Percentiles rank a stretch among this genome's conserved stretches.
These are phyloP conservation scores for Sclerotiophoma versabilis DNA, from an alignment of 2,329 filamentous ascomycete species.

Conservation along the genomic window DNA sequence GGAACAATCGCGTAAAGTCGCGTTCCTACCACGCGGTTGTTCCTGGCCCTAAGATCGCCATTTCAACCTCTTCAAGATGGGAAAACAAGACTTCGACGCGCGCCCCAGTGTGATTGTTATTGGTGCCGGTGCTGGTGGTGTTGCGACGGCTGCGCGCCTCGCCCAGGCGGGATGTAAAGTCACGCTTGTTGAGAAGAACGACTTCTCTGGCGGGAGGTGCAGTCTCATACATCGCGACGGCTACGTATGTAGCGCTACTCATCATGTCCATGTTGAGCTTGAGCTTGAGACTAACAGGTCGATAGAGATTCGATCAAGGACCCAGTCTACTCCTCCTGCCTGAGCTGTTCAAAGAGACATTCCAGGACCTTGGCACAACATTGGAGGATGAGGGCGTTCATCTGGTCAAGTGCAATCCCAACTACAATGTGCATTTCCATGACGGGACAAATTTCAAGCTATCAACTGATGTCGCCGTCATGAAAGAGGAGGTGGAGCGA, in stretches of 20 bases:
- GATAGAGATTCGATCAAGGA: slow-evolving; percentile 74
- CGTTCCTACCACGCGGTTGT: slow-evolving; percentile 11
- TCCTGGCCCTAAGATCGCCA: slow-evolving; percentile 13
- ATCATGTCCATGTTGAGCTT: not conserved
- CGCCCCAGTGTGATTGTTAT: slow-evolving; percentile 40
- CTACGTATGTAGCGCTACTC: slow-evolving; percentile 59
- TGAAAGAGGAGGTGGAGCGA: slow-evolving; percentile 76
- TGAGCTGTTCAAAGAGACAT: slow-evolving; percentile 72
- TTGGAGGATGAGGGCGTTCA: slow-evolving; percentile 71
- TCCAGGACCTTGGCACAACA: slow-evolving; percentile 71
- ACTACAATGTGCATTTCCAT: slow-evolving; percentile 77
- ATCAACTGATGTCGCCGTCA: slow-evolving; percentile 71
- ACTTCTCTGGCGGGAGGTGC: slow-evolving; percentile 74
- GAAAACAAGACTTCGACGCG: slow-evolving; percentile 18
- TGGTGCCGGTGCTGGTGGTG: slow-evolving; percentile 75
- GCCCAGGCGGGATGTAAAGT: slow-evolving; percentile 73
- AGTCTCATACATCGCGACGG: slow-evolving; percentile 68
- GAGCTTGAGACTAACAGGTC: slow-evolving; percentile 6
- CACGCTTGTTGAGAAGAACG: slow-evolving; percentile 81
- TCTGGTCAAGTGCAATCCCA: slow-evolving; percentile 75
- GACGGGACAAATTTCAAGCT: slow-evolving; percentile 70
- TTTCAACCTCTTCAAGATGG: slow-evolving; percentile 11
- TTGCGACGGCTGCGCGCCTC: slow-evolving; percentile 74
- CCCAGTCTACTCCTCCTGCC: slow-evolving; percentile 77
- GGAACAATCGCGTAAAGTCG: slow-evolving; percentile 16